These are phyloP conservation scores for Solanum appendiculatum DNA, from an alignment of 257 asterid genomes.

Conservation along the genomic window DNA sequence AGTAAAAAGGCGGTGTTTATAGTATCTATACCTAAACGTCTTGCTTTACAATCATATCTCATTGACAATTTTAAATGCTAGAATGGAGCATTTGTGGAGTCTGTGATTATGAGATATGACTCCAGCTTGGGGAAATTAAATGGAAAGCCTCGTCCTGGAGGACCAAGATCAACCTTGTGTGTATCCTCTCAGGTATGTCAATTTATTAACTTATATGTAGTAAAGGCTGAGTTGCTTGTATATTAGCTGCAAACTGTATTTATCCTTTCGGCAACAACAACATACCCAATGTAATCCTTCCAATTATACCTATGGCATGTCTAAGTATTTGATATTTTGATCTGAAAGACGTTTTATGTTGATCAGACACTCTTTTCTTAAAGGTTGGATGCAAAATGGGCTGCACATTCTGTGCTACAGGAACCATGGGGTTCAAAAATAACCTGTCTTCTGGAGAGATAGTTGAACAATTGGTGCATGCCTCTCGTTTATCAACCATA, in stretches of 20 bases:
- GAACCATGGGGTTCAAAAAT: slow-evolving; percentile 92
- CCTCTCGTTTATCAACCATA: slow-evolving; percentile 70
- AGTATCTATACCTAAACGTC: neutral
- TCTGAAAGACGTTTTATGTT: neutral
- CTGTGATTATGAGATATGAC: slow-evolving; percentile 94
- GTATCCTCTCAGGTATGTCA: slow-evolving; percentile 76
- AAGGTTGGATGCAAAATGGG: slow-evolving; percentile 99
- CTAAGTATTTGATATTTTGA: neutral
- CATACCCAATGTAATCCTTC: neutral
- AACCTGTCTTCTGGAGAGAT: slow-evolving; percentile 91
- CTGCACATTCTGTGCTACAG: slow-evolving; percentile 95
- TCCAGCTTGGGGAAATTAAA: slow-evolving; percentile 62
- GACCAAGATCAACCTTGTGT: slow-evolving; percentile 88
- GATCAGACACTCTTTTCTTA: neutral
- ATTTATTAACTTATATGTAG: neutral
- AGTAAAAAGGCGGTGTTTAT: neutral
- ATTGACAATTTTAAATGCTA: slow-evolving; percentile 14
- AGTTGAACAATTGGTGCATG: slow-evolving; percentile 86
- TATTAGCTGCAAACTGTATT: neutral
- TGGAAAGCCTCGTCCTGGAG: slow-evolving; percentile 96
- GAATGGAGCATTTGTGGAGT: slow-evolving; percentile 93
- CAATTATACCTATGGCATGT: neutral
- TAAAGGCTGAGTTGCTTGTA: neutral
- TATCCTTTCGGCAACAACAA: neutral
- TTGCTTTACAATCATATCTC: neutral